Percentiles rank a stretch among this genome's conserved stretches.
These are phyloP conservation scores for Prunus yedoensis DNA, from an alignment of 331 rosid genomes.

Conservation along the genomic window DNA sequence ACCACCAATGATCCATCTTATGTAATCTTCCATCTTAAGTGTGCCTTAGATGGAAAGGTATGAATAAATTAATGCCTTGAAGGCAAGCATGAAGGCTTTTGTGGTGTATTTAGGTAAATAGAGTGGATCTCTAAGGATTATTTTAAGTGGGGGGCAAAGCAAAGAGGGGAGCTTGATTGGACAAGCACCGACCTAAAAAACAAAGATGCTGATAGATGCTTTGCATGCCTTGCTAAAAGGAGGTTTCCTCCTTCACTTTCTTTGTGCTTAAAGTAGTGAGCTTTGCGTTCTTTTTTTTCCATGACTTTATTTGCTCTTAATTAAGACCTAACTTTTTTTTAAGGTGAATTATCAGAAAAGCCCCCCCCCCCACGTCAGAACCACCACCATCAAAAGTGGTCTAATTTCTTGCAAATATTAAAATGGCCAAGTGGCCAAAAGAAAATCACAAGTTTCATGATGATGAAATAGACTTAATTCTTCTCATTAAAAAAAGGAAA, in stretches of 20 bases:
- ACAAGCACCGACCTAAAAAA: conserved; percentile 47
- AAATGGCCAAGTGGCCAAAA: conserved; percentile 17
- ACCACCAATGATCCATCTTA: neutral
- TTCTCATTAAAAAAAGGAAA: no score
- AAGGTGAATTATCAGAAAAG: conserved; percentile 19
- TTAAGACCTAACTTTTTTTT: conserved; percentile 36
- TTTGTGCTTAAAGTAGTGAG: conserved; percentile 21
- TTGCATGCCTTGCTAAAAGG: conserved; percentile 37
- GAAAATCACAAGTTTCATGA: neutral
- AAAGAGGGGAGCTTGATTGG: conserved; percentile 43
- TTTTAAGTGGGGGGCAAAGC: conserved; percentile 29
- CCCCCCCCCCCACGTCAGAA: conserved; percentile 30
- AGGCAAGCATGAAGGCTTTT: neutral
- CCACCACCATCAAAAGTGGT: conserved; percentile 22
- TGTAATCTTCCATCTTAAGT: neutral
- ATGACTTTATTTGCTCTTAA: conserved; percentile 3
- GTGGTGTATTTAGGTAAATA: conserved; percentile 21
- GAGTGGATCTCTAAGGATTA: conserved; percentile 35
- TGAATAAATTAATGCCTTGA: neutral
- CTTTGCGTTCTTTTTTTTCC: conserved; percentile 28
- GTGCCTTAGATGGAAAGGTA: neutral
- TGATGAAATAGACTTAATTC: neutral
- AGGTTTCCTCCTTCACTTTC: conserved; percentile 38
- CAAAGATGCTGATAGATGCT: conserved; percentile 40
- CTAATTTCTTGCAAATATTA: conserved; percentile 8